phyloP scores from a whole-genome alignment of 83 land plant genomes.

The Picea mariana region DNA sequence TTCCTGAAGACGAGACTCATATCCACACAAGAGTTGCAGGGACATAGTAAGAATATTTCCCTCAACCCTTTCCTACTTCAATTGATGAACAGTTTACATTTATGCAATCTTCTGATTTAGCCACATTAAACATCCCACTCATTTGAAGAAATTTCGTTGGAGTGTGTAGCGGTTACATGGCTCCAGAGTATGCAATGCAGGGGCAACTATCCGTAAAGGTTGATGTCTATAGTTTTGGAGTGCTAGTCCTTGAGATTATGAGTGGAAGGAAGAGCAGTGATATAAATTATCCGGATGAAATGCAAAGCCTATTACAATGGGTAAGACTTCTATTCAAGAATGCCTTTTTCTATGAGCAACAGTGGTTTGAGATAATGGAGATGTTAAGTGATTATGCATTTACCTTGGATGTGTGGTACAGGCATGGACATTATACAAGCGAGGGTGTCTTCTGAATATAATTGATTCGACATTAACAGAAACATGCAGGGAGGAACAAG shows the following conservation, averaged over 20 bases:
- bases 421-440: not conserved
- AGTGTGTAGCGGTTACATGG: not conserved
- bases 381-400: too few species aligned
- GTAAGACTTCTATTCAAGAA: too few species aligned
- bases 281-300: not conserved
- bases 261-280: not conserved
- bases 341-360: too few species aligned
- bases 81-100: too few species aligned
- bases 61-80: too few species aligned
- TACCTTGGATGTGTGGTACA: not conserved
- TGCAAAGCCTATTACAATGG: not conserved
- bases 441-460: not conserved
- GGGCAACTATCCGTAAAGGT: slow-evolving; percentile 3
- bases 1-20: not conserved
- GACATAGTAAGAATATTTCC: not conserved
- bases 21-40: not conserved
- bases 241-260: not conserved
- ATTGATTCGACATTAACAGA: not conserved
- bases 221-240: slow-evolving; percentile 1
- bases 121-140: too few species aligned
- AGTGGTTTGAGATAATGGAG: too few species aligned
- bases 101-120: too few species aligned
- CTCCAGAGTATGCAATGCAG: too few species aligned
- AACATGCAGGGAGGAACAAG: not conserved
- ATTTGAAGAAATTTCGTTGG: too few species aligned